phyloP scores from a whole-genome alignment of 768 basidiomycete species.

The Nidularia sp. region DNA sequence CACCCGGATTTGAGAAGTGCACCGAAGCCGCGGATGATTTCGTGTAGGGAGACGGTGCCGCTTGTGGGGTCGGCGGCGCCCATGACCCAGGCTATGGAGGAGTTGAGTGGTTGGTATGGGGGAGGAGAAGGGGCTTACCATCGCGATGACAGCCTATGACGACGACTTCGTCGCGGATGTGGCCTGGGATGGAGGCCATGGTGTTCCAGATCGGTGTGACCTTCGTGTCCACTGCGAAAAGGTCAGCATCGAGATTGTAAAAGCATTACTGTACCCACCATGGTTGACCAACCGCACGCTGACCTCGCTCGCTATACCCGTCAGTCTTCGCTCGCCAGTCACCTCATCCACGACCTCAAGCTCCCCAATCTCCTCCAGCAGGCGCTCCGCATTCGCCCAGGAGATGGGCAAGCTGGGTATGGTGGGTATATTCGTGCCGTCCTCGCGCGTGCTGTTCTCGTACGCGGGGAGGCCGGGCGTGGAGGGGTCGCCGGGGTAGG shows the following conservation, averaged over 20 bases:
- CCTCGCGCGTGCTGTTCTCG: conserved; percentile 63
- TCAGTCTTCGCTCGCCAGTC: conserved; percentile 30
- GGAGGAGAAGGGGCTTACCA: conserved; percentile 38
- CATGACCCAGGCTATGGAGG: conserved; percentile 60
- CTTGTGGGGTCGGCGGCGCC: conserved; percentile 79
- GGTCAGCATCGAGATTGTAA: neutral
- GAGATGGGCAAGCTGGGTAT: conserved; percentile 91
- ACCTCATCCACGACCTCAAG: conserved; percentile 19
- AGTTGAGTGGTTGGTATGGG: conserved; percentile 1
- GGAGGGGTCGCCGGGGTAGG: conserved; percentile 74
- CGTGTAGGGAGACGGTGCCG: conserved; percentile 75
- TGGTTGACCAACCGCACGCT: conserved; percentile 52
- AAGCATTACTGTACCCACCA: conserved; percentile 25
- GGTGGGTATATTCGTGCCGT: conserved; percentile 57
- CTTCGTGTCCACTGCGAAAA: conserved; percentile 57
- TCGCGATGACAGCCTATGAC: conserved; percentile 88
- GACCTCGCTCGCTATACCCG: conserved; percentile 44
- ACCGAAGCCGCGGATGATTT: conserved; percentile 75
- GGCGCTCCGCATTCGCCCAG: conserved; percentile 73
- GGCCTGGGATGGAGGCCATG: conserved; percentile 79
- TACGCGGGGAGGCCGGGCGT: conserved; percentile 91
- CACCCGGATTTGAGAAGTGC: conserved; percentile 66
- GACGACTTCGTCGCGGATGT: conserved; percentile 81
- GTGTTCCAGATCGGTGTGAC: conserved; percentile 91
- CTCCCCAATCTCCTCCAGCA: conserved; percentile 54